Conservation (phyloP, 108 stramenopile genomes). For the Nitzschia putrida region DNA sequence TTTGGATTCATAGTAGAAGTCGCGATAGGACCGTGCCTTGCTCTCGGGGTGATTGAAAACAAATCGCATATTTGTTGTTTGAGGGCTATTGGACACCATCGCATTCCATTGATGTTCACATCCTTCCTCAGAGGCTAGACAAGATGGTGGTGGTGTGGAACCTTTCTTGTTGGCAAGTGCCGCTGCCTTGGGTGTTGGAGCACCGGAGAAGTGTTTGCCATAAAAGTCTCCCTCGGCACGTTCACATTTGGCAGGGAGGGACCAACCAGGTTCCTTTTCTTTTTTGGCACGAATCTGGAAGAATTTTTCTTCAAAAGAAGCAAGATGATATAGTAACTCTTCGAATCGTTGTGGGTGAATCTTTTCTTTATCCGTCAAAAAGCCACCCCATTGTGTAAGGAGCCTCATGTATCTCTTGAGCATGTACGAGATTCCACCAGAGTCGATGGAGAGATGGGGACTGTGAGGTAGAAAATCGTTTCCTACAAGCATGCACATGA, state of each 20-base stretch:
- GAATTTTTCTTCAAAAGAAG: conserved; percentile 90
- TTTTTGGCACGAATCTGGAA: conserved; percentile 87
- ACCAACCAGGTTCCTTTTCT: conserved; percentile 91
- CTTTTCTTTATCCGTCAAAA: conserved; percentile 87
- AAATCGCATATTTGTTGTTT: conserved; percentile 27
- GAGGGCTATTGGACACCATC: conserved; percentile 26
- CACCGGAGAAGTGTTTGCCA: conserved; percentile 65
- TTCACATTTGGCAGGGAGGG: conserved; percentile 71
- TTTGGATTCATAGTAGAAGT: conserved; percentile 93
- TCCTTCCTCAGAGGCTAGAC: conserved; percentile 17
- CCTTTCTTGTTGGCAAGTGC: conserved; percentile 65
- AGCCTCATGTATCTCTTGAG: conserved; percentile 88
- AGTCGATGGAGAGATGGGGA: conserved; percentile 93
- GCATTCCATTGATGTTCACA: conserved; percentile 20
- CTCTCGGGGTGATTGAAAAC: conserved; percentile 65
- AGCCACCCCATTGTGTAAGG: conserved; percentile 89
- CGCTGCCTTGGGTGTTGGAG: conserved; percentile 65
- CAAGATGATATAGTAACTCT: conserved; percentile 88
- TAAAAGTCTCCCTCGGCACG: conserved; percentile 75
- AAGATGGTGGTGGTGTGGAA: conserved; percentile 30
- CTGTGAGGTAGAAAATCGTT: conserved; percentile 97
- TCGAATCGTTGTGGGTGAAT: conserved; percentile 91
- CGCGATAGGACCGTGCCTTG: conserved; percentile 81
- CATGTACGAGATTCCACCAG: conserved; percentile 93
- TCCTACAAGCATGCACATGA: conserved; percentile 97